phyloP scores from a whole-genome alignment of 495 filamentous ascomycete species.

The Annulohypoxylon nitens region DNA sequence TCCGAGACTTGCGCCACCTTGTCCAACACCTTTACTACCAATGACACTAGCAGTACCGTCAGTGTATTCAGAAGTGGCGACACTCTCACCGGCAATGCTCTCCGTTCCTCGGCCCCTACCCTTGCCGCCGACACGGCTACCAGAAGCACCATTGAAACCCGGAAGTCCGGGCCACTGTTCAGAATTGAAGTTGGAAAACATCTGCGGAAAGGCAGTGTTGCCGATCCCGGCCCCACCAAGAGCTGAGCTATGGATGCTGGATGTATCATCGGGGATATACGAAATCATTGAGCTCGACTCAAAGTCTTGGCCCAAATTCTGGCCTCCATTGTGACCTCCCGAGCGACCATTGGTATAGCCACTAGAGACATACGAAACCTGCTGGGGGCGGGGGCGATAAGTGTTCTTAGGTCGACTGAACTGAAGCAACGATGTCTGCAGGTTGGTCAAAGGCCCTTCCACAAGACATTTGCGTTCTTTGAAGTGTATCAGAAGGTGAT shows the following conservation, averaged over 20 bases:
- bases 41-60: slow-evolving; percentile 83
- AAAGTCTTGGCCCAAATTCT: slow-evolving; percentile 72
- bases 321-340: slow-evolving; percentile 65
- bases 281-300: slow-evolving; percentile 87
- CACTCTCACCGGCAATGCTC: slow-evolving; percentile 89
- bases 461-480: slow-evolving; percentile 97
- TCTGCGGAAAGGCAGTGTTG: slow-evolving; percentile 85
- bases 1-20: slow-evolving; percentile 82
- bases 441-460: slow-evolving; percentile 94
- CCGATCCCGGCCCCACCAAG: slow-evolving; percentile 84
- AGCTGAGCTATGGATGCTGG: slow-evolving; percentile 92
- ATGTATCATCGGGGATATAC: slow-evolving; percentile 98
- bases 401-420: slow-evolving; percentile 93
- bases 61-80: slow-evolving; percentile 87
- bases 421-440: slow-evolving; percentile 94
- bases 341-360: slow-evolving; percentile 70
- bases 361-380: slow-evolving; percentile 74
- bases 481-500: slow-evolving; percentile 95
- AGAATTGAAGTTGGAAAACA: slow-evolving; percentile 91
- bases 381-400: slow-evolving; percentile 79
- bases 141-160: slow-evolving; percentile 72
- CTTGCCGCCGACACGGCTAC: slow-evolving; percentile 63
- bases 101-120: slow-evolving; percentile 72
- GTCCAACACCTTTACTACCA: slow-evolving; percentile 75
- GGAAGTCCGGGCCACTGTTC: slow-evolving; percentile 90